Conservation (phyloP, 768 basidiomycete species). For the Candolleomyces aberdarensis region DNA sequence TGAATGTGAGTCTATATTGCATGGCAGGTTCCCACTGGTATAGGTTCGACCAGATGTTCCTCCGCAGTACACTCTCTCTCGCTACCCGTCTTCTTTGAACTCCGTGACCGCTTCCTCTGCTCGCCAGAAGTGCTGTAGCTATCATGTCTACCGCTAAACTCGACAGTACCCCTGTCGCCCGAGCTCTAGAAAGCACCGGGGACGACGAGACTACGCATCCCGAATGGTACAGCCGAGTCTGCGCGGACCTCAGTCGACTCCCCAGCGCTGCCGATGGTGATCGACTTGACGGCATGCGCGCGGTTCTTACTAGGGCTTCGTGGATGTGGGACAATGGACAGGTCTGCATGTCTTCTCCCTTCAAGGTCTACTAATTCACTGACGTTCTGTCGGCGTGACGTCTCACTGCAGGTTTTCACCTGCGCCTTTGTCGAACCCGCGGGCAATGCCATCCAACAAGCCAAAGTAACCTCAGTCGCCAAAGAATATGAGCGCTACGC, state of each 20-base stretch:
- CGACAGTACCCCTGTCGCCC: neutral
- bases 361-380: neutral
- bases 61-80: no score
- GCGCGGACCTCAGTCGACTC: neutral
- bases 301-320: neutral
- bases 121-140: neutral
- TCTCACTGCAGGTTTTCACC: neutral
- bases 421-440: neutral
- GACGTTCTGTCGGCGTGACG: neutral
- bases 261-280: neutral
- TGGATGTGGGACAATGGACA: slow-evolving; percentile 6
- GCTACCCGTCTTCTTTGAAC: no score
- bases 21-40: no score
- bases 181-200: neutral
- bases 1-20: no score
- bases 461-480: slow-evolving; percentile 11
- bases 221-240: neutral
- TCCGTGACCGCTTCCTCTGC: neutral
- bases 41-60: no score
- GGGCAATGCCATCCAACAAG: slow-evolving; percentile 2
- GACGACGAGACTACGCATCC: neutral
- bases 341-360: neutral
- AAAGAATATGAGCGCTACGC: slow-evolving; percentile 15
- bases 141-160: neutral
- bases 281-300: slow-evolving; percentile 1